Base-by-base conservation (phyloP, 192 early-diverging fungal species). In the Entrophospora sp. region DNA sequence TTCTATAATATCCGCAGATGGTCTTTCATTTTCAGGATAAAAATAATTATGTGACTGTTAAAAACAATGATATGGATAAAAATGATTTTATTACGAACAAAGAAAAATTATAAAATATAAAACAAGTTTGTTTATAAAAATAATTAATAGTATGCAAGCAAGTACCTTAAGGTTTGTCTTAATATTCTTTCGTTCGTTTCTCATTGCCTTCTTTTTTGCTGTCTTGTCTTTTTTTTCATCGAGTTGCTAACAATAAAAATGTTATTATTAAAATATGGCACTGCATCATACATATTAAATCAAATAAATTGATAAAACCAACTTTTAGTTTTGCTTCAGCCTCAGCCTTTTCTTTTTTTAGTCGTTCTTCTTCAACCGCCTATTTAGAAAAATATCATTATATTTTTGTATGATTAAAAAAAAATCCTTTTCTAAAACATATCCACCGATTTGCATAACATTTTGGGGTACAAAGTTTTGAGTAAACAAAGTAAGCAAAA, bases 111-210 rank as follows among this genome's bases (percentile, higher is more conserved):
- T 2, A 27, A 9, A 2, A 34, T 20, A 34, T n/a, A 30, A 45
- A 40, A 52, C 32, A 46, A 22, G 2, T 3, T n/a, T 40, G 18
- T 18, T 61, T 28, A 4, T 18, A n/a, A 16, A 34, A 34, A n/a
- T 35, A 35, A 44, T 31, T 34, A 5, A 22, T 25, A 20, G 20
- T 14, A 1, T 14, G 58, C 9, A 31, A 32, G 20, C 30, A 45
- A 25, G 20, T 63, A 77, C 78, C 61, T 77, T 79, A 27, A 80
- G 63, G 2, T 85, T 51, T 14, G 78, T 78, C 63, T 81, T 81
- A 56, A 92, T 81, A 16, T 76, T 81, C 71, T 91, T 92, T 55
- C 82, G 81, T 63, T 89, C 85, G 69, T 88, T 90, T n/a, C 85
- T 77, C 64, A 88, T 74, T 40, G 45, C 43, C 62, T 71, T 85